Evolutionary conservation across 148 eudicot species (phyloP), one percentile per base, ranked within the genome.

Genomic region (Rheum nobile): DNA sequence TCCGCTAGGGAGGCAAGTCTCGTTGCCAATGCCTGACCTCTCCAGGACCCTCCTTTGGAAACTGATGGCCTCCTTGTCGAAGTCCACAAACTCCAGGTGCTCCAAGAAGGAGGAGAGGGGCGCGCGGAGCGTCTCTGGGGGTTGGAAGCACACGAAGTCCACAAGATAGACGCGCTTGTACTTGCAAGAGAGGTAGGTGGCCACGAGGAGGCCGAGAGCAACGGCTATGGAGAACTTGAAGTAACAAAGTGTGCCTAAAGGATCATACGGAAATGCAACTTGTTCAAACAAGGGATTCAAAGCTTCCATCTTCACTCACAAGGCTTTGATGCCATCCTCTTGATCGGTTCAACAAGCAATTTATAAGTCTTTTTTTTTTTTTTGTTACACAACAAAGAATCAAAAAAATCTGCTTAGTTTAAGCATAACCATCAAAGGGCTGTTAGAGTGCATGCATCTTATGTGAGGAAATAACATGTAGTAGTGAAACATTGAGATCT

Each of bases 11-110:
- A 75, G 39, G 24, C 37, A 75, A 9, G 77, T 67, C 3, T 75
- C 77, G n/a, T 75, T 67, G 9, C 77, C 77, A 4, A 75, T 75
- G n/a, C 77, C 77, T 8, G 77, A 75, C 41, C 77, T 65, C 9
- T 65, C 72, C 8, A 75, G 13, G 1, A 75, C 61, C 31, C 46
- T 75, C 2, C 8, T 5, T 48, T 65, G 72, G 44, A 75, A 75
- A 9, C 11, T 24, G 6, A 75, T 17, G 39, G 72, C 41, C 24
- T 75, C 77, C 3, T 38, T 8, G 67, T 31, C 28, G 71, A 59
- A 65, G 1, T 26, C 28, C 4, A 46, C 48, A 14, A 32, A 29
- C 61, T 47, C 72, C 3, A 44, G 0, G 42, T 75, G 77, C 16
- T 75, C 77, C 1, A 75, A n/a, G 77, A 65, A 75, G 14, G 72